Evolutionary conservation across 305 asterid genomes (phyloP).

Genomic region (Fraxinus dipetala): DNA sequence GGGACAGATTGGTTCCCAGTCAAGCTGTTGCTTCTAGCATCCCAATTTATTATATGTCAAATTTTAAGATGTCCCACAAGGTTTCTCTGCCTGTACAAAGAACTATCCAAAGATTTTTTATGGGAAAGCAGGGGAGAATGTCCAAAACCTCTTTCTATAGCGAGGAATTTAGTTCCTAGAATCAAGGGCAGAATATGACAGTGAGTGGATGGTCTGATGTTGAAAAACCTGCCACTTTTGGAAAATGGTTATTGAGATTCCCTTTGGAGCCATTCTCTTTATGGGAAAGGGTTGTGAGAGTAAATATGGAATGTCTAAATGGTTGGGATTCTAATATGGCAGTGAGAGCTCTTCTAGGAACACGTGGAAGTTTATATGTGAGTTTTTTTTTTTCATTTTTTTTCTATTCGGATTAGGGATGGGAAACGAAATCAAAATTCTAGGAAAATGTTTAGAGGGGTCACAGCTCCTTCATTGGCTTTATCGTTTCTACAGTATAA

Average conservation of each 20-base stretch:
- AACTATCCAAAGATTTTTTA: background rate
- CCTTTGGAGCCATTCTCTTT: background rate
- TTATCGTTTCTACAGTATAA: background rate
- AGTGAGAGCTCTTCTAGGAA: background rate
- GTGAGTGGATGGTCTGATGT: background rate
- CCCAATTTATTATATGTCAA: background rate
- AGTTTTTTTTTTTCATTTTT: too few species aligned
- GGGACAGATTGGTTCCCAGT: background rate
- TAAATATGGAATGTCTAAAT: background rate
- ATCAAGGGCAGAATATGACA: background rate
- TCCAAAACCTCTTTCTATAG: background rate
- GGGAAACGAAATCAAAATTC: background rate
- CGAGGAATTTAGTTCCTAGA: background rate
- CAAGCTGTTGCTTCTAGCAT: background rate
- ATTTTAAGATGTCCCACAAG: background rate
- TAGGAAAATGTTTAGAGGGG: background rate
- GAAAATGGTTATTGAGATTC: background rate
- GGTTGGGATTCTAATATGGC: background rate
- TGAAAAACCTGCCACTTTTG: background rate
- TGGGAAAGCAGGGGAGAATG: background rate
- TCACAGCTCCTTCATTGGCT: background rate
- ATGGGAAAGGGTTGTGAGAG: background rate
- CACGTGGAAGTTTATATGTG: background rate
- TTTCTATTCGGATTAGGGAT: background rate
- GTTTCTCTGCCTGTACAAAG: background rate